A percentile compares a stretch with the other conserved stretches of the same genome.
These are phyloP conservation scores for Olyra latifolia DNA, from an alignment of 176 grass and related monocot genomes.

Conservation along the genomic window DNA sequence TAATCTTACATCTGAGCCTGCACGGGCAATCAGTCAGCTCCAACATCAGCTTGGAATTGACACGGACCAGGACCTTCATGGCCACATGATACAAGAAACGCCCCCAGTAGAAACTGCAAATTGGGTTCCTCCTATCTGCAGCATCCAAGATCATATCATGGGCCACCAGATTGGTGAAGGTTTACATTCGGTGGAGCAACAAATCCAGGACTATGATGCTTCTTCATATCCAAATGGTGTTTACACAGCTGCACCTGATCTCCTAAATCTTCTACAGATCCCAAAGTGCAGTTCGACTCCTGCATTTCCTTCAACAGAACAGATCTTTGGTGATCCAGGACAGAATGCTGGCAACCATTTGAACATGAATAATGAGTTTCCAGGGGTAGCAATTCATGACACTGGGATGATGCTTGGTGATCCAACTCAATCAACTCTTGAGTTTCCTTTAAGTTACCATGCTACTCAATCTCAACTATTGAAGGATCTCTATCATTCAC, in stretches of 20 bases:
- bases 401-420: conserved; percentile 45
- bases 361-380: conserved; percentile 51
- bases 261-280: conserved; percentile 65
- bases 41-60: conserved; percentile 44
- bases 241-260: conserved; percentile 47
- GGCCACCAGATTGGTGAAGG: conserved; percentile 36
- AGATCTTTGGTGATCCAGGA: conserved; percentile 39
- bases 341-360: conserved; percentile 44
- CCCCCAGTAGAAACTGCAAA: conserved; percentile 41
- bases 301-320: conserved; percentile 28
- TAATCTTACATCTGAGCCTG: conserved; percentile 42
- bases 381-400: conserved; percentile 43
- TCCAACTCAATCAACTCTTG: conserved; percentile 22
- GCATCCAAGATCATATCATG: conserved; percentile 43
- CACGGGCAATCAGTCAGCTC: conserved; percentile 36
- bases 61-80: conserved; percentile 51
- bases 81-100: conserved; percentile 48
- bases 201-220: conserved; percentile 36
- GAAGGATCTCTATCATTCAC: conserved; percentile 68
- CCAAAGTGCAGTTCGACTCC: conserved; percentile 45
- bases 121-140: conserved; percentile 47
- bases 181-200: conserved; percentile 38
- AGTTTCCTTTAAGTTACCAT: conserved; percentile 34
- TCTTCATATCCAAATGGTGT: conserved; percentile 43
- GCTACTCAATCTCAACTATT: conserved; percentile 59